Base-by-base conservation (phyloP, 345 rosid species). In the Aethionema arabicum region DNA sequence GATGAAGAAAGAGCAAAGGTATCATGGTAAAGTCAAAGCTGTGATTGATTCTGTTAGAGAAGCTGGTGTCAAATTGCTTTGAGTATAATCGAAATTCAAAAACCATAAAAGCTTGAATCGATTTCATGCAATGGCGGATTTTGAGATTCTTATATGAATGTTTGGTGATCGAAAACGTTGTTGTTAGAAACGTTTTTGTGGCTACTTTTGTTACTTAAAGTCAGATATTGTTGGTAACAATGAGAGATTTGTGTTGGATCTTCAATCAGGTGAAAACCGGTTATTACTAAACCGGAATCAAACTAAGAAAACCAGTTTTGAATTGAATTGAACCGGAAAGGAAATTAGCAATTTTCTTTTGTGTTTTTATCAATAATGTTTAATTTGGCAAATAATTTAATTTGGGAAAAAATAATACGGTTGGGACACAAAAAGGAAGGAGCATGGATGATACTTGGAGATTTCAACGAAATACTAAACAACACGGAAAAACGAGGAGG, bases 11-110 rank as follows among this genome's bases (percentile, higher is more conserved):
- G 92, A 85, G 51, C 95, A 89, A 67, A 85, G 59, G 64, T 92
- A 87, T 59, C 99, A 93, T 21, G 95, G 95, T 35, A 90, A 93
- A 71, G 83, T 90, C n/a, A 89, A 85, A 59, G 96, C 91, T 30
- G 88, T 90, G 7, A 61, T 89, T 39, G 91, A 89, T 78, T 89
- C 91, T 16, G 63, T 90, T 14, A 80, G 84, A 64, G 85, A 81
- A 58, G 79, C 76, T 41, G 95, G 91, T 4, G 75, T 90, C 58
- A 87, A 85, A 61, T 75, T 87, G 57, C 70, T 90, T 16, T 85
- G 40, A 65, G 47, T 45, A 13, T 41, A 6, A 27, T 8, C 44
- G n/a, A 40, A 40, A 8, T 14, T 40, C 33, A 66, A 56, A 21
- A 6, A 11, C 49, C 36, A 4, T 21, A n/a, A 7, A 36, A 38